A percentile compares a stretch with the other conserved stretches of the same genome.
Evolutionary conservation across 1,284 basidiomycete species (phyloP).

Genomic region (Bondarzewia mesenterica): DNA sequence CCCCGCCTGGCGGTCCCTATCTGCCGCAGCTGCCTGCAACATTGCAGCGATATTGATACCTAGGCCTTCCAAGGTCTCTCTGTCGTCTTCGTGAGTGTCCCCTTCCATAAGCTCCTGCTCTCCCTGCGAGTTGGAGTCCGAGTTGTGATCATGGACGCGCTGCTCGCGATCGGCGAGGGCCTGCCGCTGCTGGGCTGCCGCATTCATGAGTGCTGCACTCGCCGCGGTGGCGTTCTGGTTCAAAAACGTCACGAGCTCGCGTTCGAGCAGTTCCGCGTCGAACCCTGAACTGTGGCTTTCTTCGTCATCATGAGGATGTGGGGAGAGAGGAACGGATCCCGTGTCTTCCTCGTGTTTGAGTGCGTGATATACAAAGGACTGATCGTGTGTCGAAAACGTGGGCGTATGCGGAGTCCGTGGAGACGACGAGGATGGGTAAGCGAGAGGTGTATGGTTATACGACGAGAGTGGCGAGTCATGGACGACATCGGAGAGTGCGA

Average conservation of each 20-base stretch:
- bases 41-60: slow-evolving; percentile 61
- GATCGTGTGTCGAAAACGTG: slow-evolving; percentile 23
- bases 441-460: slow-evolving; percentile 29
- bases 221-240: slow-evolving; percentile 62
- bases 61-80: slow-evolving; percentile 12
- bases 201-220: slow-evolving; percentile 48
- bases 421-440: slow-evolving; percentile 10
- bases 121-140: too few species aligned
- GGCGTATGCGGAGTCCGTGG: slow-evolving; percentile 21
- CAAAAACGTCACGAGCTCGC: slow-evolving; percentile 62
- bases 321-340: too few species aligned
- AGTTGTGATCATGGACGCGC: not conserved
- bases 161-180: slow-evolving; percentile 27
- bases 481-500: slow-evolving; percentile 72
- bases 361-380: not conserved
- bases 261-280: slow-evolving; percentile 59
- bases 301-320: too few species aligned
- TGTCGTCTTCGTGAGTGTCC: not conserved
- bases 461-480: slow-evolving; percentile 43
- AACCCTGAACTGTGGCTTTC: too few species aligned
- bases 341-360: not conserved
- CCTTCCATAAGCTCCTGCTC: not conserved
- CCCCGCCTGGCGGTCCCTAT: slow-evolving; percentile 36
- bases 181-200: slow-evolving; percentile 55
- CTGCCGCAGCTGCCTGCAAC: slow-evolving; percentile 57